Conservation (phyloP, 2,329 filamentous ascomycete genomes). For the Neonectria sp. region DNA sequence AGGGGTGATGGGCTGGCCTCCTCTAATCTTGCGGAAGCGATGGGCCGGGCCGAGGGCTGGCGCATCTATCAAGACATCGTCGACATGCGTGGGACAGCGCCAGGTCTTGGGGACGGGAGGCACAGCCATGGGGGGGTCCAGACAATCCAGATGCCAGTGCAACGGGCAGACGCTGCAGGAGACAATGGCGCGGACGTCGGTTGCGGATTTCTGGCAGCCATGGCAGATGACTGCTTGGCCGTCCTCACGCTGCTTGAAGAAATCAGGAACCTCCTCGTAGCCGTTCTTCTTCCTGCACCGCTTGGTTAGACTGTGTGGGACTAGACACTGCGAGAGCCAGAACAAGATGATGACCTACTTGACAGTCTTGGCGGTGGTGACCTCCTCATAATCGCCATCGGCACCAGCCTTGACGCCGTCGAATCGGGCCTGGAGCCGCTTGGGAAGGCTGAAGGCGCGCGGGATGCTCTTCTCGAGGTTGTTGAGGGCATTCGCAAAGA, state of each 20-base stretch:
- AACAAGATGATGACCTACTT: slow-evolving; percentile 67
- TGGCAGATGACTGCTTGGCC: slow-evolving; percentile 85
- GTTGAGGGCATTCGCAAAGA: slow-evolving; percentile 75
- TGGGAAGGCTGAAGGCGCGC: slow-evolving; percentile 80
- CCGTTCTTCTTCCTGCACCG: slow-evolving; percentile 65
- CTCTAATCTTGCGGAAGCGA: slow-evolving; percentile 73
- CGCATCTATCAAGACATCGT: slow-evolving; percentile 77
- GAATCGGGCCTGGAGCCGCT: slow-evolving; percentile 80
- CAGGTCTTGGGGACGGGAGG: slow-evolving; percentile 85
- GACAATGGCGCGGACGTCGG: slow-evolving; percentile 78
- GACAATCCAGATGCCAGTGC: slow-evolving; percentile 93
- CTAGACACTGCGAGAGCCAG: neutral
- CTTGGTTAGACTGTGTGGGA: slow-evolving; percentile 6
- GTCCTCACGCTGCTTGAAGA: slow-evolving; percentile 80
- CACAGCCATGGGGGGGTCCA: slow-evolving; percentile 86
- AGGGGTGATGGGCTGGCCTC: slow-evolving; percentile 66
- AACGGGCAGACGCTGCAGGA: slow-evolving; percentile 87
- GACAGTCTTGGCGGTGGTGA: slow-evolving; percentile 69
- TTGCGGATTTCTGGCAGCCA: slow-evolving; percentile 77
- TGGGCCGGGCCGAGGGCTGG: slow-evolving; percentile 73
- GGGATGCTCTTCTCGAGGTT: slow-evolving; percentile 78
- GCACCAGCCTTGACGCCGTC: slow-evolving; percentile 83
- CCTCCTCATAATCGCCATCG: slow-evolving; percentile 86
- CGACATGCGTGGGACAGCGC: slow-evolving; percentile 90
- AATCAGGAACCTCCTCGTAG: slow-evolving; percentile 76